Base-by-base conservation (phyloP, 441 rosid species). In the Erysimum cheiri region DNA sequence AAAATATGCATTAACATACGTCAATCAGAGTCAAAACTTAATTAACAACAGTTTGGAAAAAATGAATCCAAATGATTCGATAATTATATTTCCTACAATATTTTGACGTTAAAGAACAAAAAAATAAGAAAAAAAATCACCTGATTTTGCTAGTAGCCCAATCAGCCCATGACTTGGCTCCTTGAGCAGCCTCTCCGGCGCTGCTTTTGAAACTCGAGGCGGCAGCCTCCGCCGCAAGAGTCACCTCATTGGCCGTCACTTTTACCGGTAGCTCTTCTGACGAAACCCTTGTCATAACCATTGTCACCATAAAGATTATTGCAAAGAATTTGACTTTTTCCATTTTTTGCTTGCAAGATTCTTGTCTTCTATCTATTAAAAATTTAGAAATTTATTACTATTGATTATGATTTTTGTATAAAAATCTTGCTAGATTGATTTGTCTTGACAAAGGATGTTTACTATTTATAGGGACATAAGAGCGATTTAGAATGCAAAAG, bases 111-210 rank as follows among this genome's bases (percentile, higher is more conserved):
- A 33, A 32, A 1, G n/a, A 9, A 41, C 11, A 15, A 15, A 47
- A 1, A 7, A 32, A 54, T 13, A 15, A 33, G 4, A 22, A 17
- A 2, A 48, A 17, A 28, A 5, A 0, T 8, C 11, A 75, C 78
- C 61, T 63, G 70, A 75, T 8, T 56, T 47, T 55, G 66, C 24
- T 63, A 58, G 74, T 39, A 32, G 78, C 78, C 78, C 78, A 75
- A 69, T 63, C 67, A 6, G 46, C 74, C 78, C 78, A 75, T 56
- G 78, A n/a, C 14, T 53, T 75, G 49, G 78, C 74, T 1, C 78
- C 78, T 69, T 75, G 14, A 32, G 74, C 75, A 63, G 74, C 78
- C 3, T 75, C 78, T 8, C 78, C 74, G 0, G 74, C 78, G 32
- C 78, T 75, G 35, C 67, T 69, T 14, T 57, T 75, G 35, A 75